Base-by-base conservation (phyloP, 805 yeast species). In the Pichia scutulata region DNA sequence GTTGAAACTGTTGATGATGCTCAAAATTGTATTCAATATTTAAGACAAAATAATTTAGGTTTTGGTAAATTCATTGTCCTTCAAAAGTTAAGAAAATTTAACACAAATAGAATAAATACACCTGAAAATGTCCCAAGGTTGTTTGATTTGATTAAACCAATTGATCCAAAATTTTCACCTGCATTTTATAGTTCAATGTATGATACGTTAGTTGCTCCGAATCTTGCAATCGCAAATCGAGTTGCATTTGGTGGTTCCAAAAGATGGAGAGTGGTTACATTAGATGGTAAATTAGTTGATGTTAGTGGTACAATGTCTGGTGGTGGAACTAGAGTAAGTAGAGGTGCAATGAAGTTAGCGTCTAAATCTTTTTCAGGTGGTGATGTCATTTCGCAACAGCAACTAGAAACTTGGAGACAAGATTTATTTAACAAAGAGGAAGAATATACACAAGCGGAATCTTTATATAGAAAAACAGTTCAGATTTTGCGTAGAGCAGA, bases 271-370 rank as follows among this genome's bases (percentile, higher is more conserved):
- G 98, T 92, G 23, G 98, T 95, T 0, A 89, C 98, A 0, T 65
- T 89, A 9, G 95, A 87, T 64, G 99, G 99, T 23, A 85, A 89
- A 58, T 71, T 93, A 22, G 92, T 93, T 50, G 97, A 90, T 60
- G 81, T 84, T 16, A 86, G 96, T 2, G 99, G 99, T 66, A 87
- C 97, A 1, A 82, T 95, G 83, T 81, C 95, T 44, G 99, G 99
- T 59, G 99, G 99, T 68, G 99, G 98, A 48, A 77, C 74, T 49
- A 71, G 76, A 39, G 77, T 75, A 9, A 74, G 77, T 18, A 76
- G 76, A 46, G 99, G 98, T 7, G 83, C 85, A 2, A 89, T 93
- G 96, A 80, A 75, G 51, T 68, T 76, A 40, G 62, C 71, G 36
- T 72, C 77, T 19, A 55, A 56, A 25, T 68, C 70, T 5, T 58